Percentiles rank a stretch among this genome's conserved stretches.
These are phyloP conservation scores for Didymella segeticola DNA, from an alignment of 2,329 filamentous ascomycete species.

Conservation along the genomic window DNA sequence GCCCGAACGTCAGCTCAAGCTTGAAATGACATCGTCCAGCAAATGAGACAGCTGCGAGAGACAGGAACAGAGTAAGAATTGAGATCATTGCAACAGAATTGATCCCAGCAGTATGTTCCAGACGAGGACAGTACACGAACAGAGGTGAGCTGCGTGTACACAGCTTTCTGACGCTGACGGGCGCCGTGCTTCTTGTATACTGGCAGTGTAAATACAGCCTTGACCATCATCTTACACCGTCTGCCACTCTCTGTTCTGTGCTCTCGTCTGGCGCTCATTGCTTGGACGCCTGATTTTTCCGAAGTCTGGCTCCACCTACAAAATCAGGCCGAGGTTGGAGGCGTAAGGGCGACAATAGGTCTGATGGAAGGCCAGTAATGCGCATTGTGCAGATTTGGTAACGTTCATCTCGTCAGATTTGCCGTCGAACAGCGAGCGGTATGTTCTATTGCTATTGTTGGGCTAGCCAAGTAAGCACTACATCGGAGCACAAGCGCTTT, in stretches of 20 bases:
- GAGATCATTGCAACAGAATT: slow-evolving; percentile 18
- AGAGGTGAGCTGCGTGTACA: slow-evolving; percentile 2
- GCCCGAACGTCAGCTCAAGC: slow-evolving; percentile 32
- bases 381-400: slow-evolving; percentile 4
- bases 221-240: not conserved
- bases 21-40: slow-evolving; percentile 20
- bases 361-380: slow-evolving; percentile 1
- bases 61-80: slow-evolving; percentile 18
- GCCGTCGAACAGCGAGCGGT: not conserved
- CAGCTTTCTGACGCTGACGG: slow-evolving; percentile 1
- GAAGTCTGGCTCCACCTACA: slow-evolving; percentile 3
- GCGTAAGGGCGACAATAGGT: not conserved
- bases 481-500: not conserved
- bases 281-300: not conserved
- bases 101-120: not conserved
- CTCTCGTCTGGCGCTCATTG: not conserved
- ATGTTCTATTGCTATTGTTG: not conserved
- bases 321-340: not conserved
- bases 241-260: not conserved
- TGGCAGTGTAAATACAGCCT: not conserved
- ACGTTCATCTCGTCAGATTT: slow-evolving; percentile 1
- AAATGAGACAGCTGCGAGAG: slow-evolving; percentile 11
- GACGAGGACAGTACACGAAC: not conserved
- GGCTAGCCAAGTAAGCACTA: slow-evolving; percentile 9
- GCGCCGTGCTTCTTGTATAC: slow-evolving; percentile 12